phyloP scores from a whole-genome alignment of 345 rosid species.

The Hibiscus mutabilis region DNA sequence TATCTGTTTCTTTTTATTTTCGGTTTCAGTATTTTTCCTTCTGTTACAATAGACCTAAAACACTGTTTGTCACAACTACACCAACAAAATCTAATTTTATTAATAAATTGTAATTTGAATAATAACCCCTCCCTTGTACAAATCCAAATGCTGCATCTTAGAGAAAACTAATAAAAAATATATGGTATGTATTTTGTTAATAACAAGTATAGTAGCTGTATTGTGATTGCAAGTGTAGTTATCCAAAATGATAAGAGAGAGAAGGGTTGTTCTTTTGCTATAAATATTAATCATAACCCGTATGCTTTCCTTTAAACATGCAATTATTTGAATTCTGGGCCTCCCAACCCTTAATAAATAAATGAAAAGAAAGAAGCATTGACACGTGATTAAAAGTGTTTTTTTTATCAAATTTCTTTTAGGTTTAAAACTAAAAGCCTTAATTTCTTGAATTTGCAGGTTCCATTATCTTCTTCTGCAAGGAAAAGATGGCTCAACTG shows the following conservation, averaged over 20 bases:
- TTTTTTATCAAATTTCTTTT: neutral
- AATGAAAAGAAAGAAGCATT: neutral
- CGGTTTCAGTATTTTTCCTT: no score
- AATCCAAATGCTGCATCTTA: no score
- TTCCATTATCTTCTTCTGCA: neutral
- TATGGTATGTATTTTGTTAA: no score
- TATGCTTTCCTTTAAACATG: neutral
- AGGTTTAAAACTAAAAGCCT: neutral
- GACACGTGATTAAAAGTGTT: neutral
- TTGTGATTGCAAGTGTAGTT: neutral
- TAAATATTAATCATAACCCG: conserved; percentile 2
- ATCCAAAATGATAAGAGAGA: neutral
- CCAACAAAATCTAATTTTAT: no score
- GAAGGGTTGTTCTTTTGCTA: neutral
- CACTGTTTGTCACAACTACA: no score
- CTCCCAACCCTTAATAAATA: neutral
- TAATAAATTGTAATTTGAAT: no score
- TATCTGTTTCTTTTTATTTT: no score
- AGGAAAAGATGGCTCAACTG: neutral
- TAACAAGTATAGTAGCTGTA: no score
- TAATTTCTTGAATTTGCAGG: neutral
- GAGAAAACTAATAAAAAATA: no score
- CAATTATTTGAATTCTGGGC: neutral
- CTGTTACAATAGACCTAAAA: no score
- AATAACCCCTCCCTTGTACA: no score